Evolutionary conservation across 2,329 filamentous ascomycete genomes (phyloP).

Genomic region (Sporothrix humicola): DNA sequence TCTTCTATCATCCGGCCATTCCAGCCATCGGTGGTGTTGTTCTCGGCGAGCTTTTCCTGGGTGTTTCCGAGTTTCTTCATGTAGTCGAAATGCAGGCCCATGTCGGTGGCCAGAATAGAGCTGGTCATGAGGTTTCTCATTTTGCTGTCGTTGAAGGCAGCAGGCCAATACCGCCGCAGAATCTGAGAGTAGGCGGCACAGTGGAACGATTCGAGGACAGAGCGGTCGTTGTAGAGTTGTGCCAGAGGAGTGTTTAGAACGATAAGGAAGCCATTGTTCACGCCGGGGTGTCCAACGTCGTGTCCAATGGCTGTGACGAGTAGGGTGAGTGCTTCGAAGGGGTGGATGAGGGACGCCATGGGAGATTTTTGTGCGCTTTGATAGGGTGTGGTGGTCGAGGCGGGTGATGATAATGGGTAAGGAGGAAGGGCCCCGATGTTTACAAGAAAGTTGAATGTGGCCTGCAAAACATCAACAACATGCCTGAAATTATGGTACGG

Average conservation of each 20-base stretch:
- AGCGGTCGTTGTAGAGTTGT: slow-evolving; percentile 95
- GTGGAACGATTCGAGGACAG: slow-evolving; percentile 95
- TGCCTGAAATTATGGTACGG: slow-evolving; percentile 99
- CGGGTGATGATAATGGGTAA: slow-evolving; percentile 55
- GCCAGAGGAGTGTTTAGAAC: slow-evolving; percentile 91
- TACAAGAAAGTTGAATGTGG: slow-evolving; percentile 87
- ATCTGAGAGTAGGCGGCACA: slow-evolving; percentile 98
- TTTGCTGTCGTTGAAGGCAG: slow-evolving; percentile 75
- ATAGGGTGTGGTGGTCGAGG: slow-evolving; percentile 71
- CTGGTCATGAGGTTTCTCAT: slow-evolving; percentile 94
- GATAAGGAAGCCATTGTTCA: slow-evolving; percentile 96
- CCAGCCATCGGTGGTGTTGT: slow-evolving; percentile 73
- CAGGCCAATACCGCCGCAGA: slow-evolving; percentile 87
- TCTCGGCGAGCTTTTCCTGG: slow-evolving; percentile 76
- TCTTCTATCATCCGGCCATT: slow-evolving; percentile 76
- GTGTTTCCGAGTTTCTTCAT: slow-evolving; percentile 86
- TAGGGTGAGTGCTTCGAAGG: slow-evolving; percentile 86
- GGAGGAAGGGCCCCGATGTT: slow-evolving; percentile 76
- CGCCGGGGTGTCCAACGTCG: slow-evolving; percentile 94
- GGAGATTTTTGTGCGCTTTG: slow-evolving; percentile 73
- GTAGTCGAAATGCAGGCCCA: slow-evolving; percentile 96
- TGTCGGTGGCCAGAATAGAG: slow-evolving; percentile 96
- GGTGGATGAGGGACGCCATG: slow-evolving; percentile 76
- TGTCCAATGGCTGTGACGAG: slow-evolving; percentile 97
- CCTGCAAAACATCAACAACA: slow-evolving; percentile 94